phyloP scores from a whole-genome alignment of 768 basidiomycete species.

The Serendipita sp. region DNA sequence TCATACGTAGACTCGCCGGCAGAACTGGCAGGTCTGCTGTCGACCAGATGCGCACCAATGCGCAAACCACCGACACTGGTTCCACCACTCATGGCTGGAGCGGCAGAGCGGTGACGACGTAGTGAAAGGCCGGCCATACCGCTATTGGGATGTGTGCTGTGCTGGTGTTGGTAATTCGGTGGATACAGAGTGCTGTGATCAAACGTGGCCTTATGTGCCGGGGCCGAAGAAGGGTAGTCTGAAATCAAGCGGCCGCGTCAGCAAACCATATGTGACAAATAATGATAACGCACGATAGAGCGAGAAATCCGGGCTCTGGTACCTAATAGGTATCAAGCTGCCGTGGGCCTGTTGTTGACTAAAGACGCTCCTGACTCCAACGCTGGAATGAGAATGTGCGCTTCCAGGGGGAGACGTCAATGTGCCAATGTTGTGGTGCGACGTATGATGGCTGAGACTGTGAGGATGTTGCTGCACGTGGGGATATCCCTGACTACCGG shows the following conservation, averaged over 20 bases:
- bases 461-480: not conserved
- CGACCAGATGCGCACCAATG: not conserved
- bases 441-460: not conserved
- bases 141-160: not conserved
- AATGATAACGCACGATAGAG: not conserved
- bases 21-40: not conserved
- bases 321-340: not conserved
- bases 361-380: not conserved
- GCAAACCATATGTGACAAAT: not conserved
- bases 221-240: slow-evolving; percentile 31
- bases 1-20: not conserved
- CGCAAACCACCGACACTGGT: not conserved
- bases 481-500: not conserved
- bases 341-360: not conserved
- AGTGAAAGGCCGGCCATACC: not conserved
- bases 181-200: slow-evolving; percentile 42
- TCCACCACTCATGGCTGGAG: not conserved
- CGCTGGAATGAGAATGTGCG: not conserved
- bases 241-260: not conserved
- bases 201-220: slow-evolving; percentile 51
- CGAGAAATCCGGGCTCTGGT: not conserved
- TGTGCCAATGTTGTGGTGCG: not conserved
- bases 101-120: not conserved
- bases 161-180: slow-evolving; percentile 11
- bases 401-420: not conserved